Evolutionary conservation across 2,329 filamentous ascomycete genomes (phyloP), one percentile per base, ranked within the genome.

Genomic region (Claviceps digitariae): DNA sequence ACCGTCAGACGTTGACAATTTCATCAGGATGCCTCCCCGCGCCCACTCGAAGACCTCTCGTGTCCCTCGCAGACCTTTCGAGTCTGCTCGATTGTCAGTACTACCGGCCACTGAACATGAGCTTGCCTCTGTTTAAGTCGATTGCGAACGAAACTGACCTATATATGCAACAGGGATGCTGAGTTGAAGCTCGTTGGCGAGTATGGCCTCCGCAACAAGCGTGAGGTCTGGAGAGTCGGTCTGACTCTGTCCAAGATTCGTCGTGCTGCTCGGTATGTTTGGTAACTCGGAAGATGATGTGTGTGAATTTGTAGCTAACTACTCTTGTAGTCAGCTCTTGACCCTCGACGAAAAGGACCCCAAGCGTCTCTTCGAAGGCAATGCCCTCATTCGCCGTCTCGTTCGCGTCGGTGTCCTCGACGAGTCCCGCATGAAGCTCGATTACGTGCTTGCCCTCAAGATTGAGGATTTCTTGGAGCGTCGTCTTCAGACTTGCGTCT

Each of bases 401-500:
- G 93, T 98, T 64, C 93, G 93, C 75, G 90, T 97, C 73, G 93
- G 93, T 88, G 93, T 98, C 70, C 89, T 98, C 71, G 93, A 98
- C 75, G 93, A 98, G 82, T 90, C 90, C 74, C 93, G 93, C 84
- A 98, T 98, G 93, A 98, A 96, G 87, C 93, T 98, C 83, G 93
- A 98, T 96, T 96, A 98, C 86, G 93, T 98, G 72, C 81, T 98
- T 72, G 93, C 93, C 78, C 86, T 98, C 59, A 95, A 95, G 83
- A 87, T 94, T 69, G 93, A 98, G 79, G 93, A 98, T 78, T 98
- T 98, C 86, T 83, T 98, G 78, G 93, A 98, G 87, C 91, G 93
- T 70, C 90, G 93, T 76, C 90, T 97, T 65, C 91, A 98, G 86
- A 98, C 93, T 68, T 95, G 91, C 71, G 93, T 98, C 75, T 97